A percentile compares a stretch with the other conserved stretches of the same genome.
Evolutionary conservation across 805 yeast species (phyloP).

Genomic region (Teunomyces barrocoloradensis): DNA sequence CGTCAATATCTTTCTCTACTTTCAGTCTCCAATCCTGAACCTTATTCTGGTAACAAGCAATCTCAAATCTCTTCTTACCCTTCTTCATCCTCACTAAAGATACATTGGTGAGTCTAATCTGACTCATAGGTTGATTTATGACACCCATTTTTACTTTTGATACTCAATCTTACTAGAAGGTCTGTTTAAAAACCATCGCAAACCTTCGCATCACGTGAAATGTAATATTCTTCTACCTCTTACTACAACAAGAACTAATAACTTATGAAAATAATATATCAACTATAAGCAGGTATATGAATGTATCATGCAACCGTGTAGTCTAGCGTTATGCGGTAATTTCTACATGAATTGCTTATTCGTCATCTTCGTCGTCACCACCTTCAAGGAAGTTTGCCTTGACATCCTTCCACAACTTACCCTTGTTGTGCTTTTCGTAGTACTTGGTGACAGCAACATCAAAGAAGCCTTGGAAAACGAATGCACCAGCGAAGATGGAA

Average conservation of each 20-base stretch:
- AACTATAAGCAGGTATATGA: background rate
- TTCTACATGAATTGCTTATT: constrained; percentile 5
- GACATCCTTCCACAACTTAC: constrained; percentile 83
- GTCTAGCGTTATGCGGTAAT: constrained; percentile 1
- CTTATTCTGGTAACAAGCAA: constrained; percentile 95
- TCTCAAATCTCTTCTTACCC: constrained; percentile 88
- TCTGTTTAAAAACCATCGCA: background rate
- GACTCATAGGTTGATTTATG: constrained; percentile 85
- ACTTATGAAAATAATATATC: background rate
- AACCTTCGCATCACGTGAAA: background rate
- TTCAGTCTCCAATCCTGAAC: constrained; percentile 92
- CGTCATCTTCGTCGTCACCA: constrained; percentile 56
- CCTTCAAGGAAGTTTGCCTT: constrained; percentile 56
- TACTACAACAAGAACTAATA: background rate
- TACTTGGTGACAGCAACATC: constrained; percentile 65
- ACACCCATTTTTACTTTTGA: constrained; percentile 28
- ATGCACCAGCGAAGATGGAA: constrained; percentile 78
- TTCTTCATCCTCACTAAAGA: constrained; percentile 88
- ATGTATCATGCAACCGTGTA: background rate
- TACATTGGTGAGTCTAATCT: constrained; percentile 89
- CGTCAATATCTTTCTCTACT: constrained; percentile 90
- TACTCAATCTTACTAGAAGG: background rate
- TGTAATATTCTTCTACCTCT: too few species aligned
- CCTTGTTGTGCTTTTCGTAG: constrained; percentile 78
- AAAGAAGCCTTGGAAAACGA: constrained; percentile 77